Percentiles rank a stretch among this genome's conserved stretches.
These are phyloP conservation scores for Macrophomina pseudophaseolina DNA, from an alignment of 2,329 filamentous ascomycete genomes.

Conservation along the genomic window DNA sequence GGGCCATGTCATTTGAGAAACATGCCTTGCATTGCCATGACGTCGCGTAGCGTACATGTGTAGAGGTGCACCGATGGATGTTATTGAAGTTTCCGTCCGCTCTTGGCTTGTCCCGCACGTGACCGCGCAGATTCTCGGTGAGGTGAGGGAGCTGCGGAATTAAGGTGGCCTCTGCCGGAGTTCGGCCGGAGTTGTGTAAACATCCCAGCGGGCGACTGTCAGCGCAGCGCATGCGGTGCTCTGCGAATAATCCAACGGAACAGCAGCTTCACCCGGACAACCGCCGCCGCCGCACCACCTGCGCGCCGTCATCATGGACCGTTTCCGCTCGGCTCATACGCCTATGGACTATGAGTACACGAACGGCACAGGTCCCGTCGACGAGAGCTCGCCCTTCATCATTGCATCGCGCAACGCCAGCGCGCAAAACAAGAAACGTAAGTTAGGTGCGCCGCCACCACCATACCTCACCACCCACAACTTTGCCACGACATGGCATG, in stretches of 20 bases:
- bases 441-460: slow-evolving; percentile 39
- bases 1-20: neutral
- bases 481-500: neutral
- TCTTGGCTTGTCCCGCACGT: neutral
- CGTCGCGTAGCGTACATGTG: neutral
- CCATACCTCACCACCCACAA: slow-evolving; percentile 50
- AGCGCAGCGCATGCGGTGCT: neutral
- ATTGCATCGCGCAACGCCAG: slow-evolving; percentile 36
- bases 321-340: slow-evolving; percentile 30
- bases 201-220: slow-evolving; percentile 9
- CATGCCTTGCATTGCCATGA: neutral
- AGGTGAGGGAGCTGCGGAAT: neutral
- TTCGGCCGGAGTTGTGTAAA: slow-evolving; percentile 14
- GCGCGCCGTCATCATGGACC: slow-evolving; percentile 19
- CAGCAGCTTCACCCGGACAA: slow-evolving; percentile 23
- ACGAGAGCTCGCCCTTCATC: slow-evolving; percentile 55
- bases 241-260: neutral
- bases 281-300: slow-evolving; percentile 15
- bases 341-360: slow-evolving; percentile 63
- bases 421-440: slow-evolving; percentile 46
- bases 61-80: neutral
- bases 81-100: neutral
- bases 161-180: neutral
- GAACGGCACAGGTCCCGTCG: slow-evolving; percentile 52
- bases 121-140: neutral